Percentiles rank a stretch among this genome's conserved stretches.
phyloP scores from a whole-genome alignment of 768 basidiomycete species.

The Naganishia friedmannii region DNA sequence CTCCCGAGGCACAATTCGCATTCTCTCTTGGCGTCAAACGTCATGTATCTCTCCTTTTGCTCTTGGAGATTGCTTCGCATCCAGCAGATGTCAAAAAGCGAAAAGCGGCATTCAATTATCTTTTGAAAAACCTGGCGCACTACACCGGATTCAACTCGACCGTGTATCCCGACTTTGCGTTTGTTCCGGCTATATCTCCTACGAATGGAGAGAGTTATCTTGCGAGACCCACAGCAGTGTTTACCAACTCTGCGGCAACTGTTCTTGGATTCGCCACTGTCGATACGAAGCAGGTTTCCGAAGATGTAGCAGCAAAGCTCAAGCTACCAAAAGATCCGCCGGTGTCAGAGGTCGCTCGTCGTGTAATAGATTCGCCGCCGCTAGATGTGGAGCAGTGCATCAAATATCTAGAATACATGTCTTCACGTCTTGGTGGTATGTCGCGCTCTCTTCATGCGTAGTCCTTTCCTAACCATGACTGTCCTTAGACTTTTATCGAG shows the following conservation, averaged over 20 bases:
- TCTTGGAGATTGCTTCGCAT: slow-evolving; percentile 69
- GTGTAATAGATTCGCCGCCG: slow-evolving; percentile 65
- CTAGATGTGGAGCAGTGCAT: slow-evolving; percentile 59
- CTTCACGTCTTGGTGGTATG: slow-evolving; percentile 63
- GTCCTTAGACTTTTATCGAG: slow-evolving; percentile 27
- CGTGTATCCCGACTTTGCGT: slow-evolving; percentile 58
- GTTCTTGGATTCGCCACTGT: slow-evolving; percentile 73
- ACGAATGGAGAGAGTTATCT: slow-evolving; percentile 58
- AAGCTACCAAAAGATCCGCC: slow-evolving; percentile 70
- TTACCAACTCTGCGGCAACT: slow-evolving; percentile 65
- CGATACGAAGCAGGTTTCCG: slow-evolving; percentile 56
- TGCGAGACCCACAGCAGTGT: slow-evolving; percentile 69
- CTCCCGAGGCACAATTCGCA: slow-evolving; percentile 76
- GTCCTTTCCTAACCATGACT: neutral
- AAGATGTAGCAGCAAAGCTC: slow-evolving; percentile 63
- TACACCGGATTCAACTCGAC: slow-evolving; percentile 52
- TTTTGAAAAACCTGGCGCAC: slow-evolving; percentile 69
- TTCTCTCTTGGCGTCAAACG: slow-evolving; percentile 60
- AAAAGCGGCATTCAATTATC: slow-evolving; percentile 70
- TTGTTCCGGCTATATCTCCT: slow-evolving; percentile 68
- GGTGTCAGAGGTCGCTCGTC: slow-evolving; percentile 59
- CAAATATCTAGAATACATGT: slow-evolving; percentile 67
- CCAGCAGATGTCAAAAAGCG: slow-evolving; percentile 57
- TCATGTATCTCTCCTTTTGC: slow-evolving; percentile 64
- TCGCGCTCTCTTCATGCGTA: slow-evolving; percentile 61